Percentiles rank a stretch among this genome's conserved stretches.
phyloP scores from a whole-genome alignment of 2,329 filamentous ascomycete species.

The Grosmannia serpens region DNA sequence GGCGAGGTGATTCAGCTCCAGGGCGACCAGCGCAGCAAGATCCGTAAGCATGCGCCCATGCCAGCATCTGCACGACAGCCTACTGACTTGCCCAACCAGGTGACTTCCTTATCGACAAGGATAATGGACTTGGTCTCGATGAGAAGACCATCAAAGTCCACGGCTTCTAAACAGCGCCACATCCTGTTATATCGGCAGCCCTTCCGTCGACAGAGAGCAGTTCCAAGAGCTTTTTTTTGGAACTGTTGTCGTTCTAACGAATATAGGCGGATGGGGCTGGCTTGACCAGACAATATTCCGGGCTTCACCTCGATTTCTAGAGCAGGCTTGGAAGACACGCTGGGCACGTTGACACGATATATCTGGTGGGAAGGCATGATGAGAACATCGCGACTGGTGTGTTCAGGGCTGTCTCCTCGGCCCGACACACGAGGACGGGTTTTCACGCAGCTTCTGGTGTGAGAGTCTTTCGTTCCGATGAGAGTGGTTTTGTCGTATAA shows the following conservation, averaged over 20 bases:
- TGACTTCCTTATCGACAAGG: constrained; percentile 94
- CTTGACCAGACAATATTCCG: not conserved
- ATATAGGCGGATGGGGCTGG: not conserved
- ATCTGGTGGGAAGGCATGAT: not conserved
- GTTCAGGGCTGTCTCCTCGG: not conserved
- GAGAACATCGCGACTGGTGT: not conserved
- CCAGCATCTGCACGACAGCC: not conserved
- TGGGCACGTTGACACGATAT: not conserved
- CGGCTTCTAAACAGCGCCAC: constrained; percentile 41
- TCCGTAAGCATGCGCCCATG: constrained; percentile 5
- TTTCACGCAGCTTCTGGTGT: not conserved
- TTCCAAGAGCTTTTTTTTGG: not conserved
- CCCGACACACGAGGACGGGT: not conserved
- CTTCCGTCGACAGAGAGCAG: not conserved
- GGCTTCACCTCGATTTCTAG: not conserved
- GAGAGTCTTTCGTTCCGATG: not conserved
- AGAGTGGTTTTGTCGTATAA: not conserved
- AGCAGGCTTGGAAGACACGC: not conserved
- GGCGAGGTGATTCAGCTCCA: constrained; percentile 65
- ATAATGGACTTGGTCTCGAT: constrained; percentile 86
- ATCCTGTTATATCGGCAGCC: constrained; percentile 2
- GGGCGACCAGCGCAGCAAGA: constrained; percentile 77
- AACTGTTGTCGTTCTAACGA: not conserved
- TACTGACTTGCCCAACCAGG: constrained; percentile 41
- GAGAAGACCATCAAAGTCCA: constrained; percentile 94